Conservation (phyloP, 2,329 filamentous ascomycete species). For the Xylariales sp. region DNA sequence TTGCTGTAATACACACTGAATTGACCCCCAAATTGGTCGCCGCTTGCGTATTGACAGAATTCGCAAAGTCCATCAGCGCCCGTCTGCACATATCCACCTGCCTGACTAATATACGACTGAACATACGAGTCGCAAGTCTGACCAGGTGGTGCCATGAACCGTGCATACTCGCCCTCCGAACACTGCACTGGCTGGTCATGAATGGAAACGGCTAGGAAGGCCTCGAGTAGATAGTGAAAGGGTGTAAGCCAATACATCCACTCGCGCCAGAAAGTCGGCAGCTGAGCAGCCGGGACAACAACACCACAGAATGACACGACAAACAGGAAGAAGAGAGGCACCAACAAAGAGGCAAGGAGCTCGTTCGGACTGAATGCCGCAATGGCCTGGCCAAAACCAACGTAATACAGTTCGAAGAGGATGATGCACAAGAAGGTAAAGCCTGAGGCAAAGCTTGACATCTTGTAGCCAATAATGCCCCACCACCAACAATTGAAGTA, state of each 20-base stretch:
- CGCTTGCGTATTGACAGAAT: slow-evolving; percentile 58
- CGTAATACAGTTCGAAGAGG: slow-evolving; percentile 35
- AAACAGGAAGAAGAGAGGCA: slow-evolving; percentile 67
- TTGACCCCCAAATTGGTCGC: slow-evolving; percentile 53
- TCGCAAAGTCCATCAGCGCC: slow-evolving; percentile 54
- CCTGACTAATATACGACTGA: slow-evolving; percentile 40
- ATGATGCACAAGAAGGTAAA: slow-evolving; percentile 61
- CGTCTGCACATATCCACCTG: slow-evolving; percentile 57
- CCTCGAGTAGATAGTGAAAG: slow-evolving; percentile 68
- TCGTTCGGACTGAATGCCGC: slow-evolving; percentile 63
- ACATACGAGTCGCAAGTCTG: slow-evolving; percentile 56
- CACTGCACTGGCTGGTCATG: slow-evolving; percentile 58
- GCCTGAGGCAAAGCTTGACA: slow-evolving; percentile 50
- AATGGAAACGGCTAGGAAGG: slow-evolving; percentile 59
- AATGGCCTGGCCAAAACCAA: slow-evolving; percentile 38
- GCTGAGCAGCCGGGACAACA: slow-evolving; percentile 53
- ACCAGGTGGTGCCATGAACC: slow-evolving; percentile 52
- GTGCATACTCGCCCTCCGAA: slow-evolving; percentile 57
- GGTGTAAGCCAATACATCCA: slow-evolving; percentile 73
- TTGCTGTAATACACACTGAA: slow-evolving; percentile 58
- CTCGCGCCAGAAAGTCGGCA: slow-evolving; percentile 59
- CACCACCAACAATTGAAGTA: slow-evolving; percentile 63
- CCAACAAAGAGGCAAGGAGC: slow-evolving; percentile 59
- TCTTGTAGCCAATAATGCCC: slow-evolving; percentile 44
- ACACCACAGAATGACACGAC: slow-evolving; percentile 68